phyloP scores from a whole-genome alignment of 2,329 filamentous ascomycete species.

The Penicillium occitanis region DNA sequence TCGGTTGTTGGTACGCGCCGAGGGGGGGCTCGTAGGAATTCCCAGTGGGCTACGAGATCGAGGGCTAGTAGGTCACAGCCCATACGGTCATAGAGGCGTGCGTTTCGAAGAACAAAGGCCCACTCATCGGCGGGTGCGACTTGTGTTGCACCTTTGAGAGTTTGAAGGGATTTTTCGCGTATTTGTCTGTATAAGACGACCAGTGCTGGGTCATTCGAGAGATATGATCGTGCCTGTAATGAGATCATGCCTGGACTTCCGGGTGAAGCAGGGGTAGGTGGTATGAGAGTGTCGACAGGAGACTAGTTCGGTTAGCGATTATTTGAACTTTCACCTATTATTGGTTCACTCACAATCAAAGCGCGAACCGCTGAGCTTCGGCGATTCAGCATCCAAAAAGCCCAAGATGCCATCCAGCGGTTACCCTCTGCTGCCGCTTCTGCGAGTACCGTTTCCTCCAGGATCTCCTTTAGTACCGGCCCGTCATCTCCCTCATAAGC shows the following conservation, averaged over 20 bases:
- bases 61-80: slow-evolving; percentile 88
- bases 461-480: slow-evolving; percentile 67
- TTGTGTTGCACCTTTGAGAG: slow-evolving; percentile 79
- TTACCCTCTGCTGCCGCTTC: slow-evolving; percentile 79
- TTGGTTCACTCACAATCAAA: slow-evolving; percentile 63
- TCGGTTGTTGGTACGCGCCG: slow-evolving; percentile 24
- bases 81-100: slow-evolving; percentile 82
- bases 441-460: slow-evolving; percentile 76
- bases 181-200: slow-evolving; percentile 85
- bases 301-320: slow-evolving; percentile 53
- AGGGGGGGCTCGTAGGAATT: slow-evolving; percentile 36
- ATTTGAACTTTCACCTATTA: slow-evolving; percentile 8
- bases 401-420: slow-evolving; percentile 92
- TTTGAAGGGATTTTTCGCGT: slow-evolving; percentile 76
- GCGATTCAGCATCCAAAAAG: slow-evolving; percentile 84
- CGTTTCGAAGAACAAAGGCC: slow-evolving; percentile 85
- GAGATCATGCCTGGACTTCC: slow-evolving; percentile 58
- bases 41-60: slow-evolving; percentile 65
- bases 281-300: slow-evolving; percentile 70
- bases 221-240: slow-evolving; percentile 72
- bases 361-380: slow-evolving; percentile 81
- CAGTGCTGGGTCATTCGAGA: slow-evolving; percentile 87
- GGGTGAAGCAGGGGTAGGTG: slow-evolving; percentile 51
- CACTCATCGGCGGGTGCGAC: slow-evolving; percentile 77
- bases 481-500: slow-evolving; percentile 86